These are phyloP conservation scores for Fusarium napiforme DNA, from an alignment of 2,329 filamentous ascomycete species.

Conservation along the genomic window DNA sequence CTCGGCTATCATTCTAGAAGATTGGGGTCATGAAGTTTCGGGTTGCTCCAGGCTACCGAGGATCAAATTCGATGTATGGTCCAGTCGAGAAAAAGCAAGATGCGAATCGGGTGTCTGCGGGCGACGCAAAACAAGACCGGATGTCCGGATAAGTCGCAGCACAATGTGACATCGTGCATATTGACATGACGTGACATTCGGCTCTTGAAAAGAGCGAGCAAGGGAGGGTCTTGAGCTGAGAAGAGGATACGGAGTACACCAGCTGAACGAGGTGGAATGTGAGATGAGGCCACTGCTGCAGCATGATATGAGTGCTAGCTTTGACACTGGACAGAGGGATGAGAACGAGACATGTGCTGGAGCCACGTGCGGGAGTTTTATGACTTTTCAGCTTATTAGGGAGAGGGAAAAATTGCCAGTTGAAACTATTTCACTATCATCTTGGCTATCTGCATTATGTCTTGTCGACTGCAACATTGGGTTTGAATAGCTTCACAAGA, in stretches of 20 bases:
- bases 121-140: conserved; percentile 5
- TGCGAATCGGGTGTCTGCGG: conserved; percentile 8
- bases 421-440: neutral
- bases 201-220: neutral
- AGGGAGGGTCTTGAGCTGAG: conserved; percentile 6
- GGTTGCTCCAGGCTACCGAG: conserved; percentile 17
- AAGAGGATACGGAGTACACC: neutral
- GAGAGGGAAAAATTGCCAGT: neutral
- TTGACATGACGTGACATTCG: conserved; percentile 23
- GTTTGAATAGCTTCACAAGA: conserved; percentile 5
- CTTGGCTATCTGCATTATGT: neutral
- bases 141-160: conserved; percentile 5
- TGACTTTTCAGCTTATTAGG: neutral
- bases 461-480: neutral
- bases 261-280: neutral
- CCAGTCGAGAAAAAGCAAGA: neutral
- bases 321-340: neutral
- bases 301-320: neutral
- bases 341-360: neutral
- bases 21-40: neutral
- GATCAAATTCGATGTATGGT: neutral
- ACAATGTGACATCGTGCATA: conserved; percentile 30
- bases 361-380: conserved; percentile 20
- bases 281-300: neutral
- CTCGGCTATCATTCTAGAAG: conserved; percentile 19